Evolutionary conservation across 2,329 filamentous ascomycete species (phyloP).

Genomic region (Clonostachys rosea): DNA sequence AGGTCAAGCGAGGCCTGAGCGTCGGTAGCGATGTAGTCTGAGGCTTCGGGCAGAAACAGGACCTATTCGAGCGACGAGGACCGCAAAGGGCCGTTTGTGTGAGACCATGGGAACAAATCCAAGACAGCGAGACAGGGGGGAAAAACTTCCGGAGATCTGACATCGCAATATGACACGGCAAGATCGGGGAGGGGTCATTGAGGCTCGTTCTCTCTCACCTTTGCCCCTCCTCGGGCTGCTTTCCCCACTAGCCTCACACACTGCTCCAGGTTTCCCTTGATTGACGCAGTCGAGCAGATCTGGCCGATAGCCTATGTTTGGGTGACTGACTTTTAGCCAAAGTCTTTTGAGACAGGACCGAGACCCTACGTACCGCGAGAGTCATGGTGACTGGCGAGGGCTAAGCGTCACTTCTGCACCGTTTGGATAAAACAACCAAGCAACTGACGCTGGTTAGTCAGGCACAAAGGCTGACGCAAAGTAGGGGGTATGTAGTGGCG

Average conservation of each 20-base stretch:
- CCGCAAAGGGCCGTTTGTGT: too few species aligned
- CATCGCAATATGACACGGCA: neutral
- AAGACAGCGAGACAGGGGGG: too few species aligned
- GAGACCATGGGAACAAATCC: too few species aligned
- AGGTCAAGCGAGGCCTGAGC: constrained; percentile 66
- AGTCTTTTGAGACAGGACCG: too few species aligned
- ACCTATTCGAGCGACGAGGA: constrained; percentile 36
- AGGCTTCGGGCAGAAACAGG: constrained; percentile 88
- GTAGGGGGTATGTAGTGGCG: too few species aligned
- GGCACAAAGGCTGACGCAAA: too few species aligned
- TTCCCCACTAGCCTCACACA: constrained; percentile 68
- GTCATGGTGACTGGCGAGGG: neutral
- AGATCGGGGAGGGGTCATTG: constrained; percentile 4
- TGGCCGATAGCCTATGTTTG: constrained; percentile 77
- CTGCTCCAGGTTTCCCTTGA: constrained; percentile 74
- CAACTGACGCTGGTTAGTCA: too few species aligned
- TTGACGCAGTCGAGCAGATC: constrained; percentile 77
- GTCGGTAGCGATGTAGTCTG: constrained; percentile 77
- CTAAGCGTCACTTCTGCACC: too few species aligned
- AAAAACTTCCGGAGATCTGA: neutral
- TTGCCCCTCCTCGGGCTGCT: constrained; percentile 72
- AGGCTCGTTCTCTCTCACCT: constrained; percentile 41
- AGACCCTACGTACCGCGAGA: neutral
- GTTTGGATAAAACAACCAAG: too few species aligned
- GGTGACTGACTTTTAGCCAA: neutral